Percentiles rank a stretch among this genome's conserved stretches.
Evolutionary conservation across 164 flowering plant species (phyloP).

Genomic region (Platanus orientalis): DNA sequence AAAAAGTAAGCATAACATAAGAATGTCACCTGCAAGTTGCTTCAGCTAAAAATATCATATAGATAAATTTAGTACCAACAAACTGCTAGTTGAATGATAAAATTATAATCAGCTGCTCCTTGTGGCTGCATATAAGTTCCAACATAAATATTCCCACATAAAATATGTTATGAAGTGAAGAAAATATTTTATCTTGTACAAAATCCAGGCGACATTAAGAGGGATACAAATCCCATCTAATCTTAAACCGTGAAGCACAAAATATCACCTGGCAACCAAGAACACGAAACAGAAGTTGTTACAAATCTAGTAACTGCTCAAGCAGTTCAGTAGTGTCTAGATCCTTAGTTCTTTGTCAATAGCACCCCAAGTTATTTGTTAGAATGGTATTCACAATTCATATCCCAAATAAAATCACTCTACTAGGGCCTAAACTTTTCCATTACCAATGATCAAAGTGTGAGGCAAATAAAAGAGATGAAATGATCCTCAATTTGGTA

Average conservation of each 20-base stretch:
- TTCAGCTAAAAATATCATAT: neutral
- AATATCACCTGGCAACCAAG: no score
- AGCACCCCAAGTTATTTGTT: no score
- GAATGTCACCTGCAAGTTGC: neutral
- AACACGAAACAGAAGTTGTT: no score
- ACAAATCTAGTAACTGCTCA: no score
- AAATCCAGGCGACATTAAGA: no score
- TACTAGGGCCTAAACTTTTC: neutral
- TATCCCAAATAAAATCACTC: neutral
- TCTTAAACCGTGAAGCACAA: neutral
- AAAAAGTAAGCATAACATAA: neutral
- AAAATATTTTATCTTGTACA: no score
- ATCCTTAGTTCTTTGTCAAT: no score
- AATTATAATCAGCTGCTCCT: no score
- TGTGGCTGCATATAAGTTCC: no score
- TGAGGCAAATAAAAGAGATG: neutral
- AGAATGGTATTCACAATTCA: neutral
- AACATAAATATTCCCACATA: neutral
- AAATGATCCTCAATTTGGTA: neutral
- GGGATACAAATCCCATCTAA: neutral
- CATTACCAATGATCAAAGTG: no score
- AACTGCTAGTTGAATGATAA: no score
- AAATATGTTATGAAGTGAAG: neutral
- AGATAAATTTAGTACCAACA: neutral
- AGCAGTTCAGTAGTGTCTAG: no score